Percentiles rank a stretch among this genome's conserved stretches.
These are phyloP conservation scores for Bryopsis sp. DNA, from an alignment of 139 green algal genomes.

Conservation along the genomic window DNA sequence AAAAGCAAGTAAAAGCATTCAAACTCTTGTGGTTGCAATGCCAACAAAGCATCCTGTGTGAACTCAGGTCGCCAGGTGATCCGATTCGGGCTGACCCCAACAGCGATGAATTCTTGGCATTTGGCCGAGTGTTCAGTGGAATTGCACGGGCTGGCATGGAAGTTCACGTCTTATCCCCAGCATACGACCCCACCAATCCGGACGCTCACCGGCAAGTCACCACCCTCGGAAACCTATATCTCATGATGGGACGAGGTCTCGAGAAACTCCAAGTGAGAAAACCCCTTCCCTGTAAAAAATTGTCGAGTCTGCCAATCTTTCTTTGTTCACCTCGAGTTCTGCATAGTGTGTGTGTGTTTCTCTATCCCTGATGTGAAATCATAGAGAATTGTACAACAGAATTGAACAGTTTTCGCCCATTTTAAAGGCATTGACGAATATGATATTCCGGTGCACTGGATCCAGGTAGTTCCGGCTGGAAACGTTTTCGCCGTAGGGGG, in stretches of 20 bases:
- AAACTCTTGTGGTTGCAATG: no score
- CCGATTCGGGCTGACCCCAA: slow-evolving; percentile 6
- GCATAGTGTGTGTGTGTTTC: no score
- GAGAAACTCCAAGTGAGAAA: slow-evolving; percentile 36
- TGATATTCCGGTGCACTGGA: no score
- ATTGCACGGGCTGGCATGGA: slow-evolving; percentile 42
- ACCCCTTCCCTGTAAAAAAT: neutral
- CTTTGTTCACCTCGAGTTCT: no score
- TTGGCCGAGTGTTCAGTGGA: slow-evolving; percentile 80
- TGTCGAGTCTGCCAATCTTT: no score
- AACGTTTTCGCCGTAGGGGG: slow-evolving; percentile 81
- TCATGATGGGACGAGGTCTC: slow-evolving; percentile 94
- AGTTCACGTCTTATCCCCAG: slow-evolving; percentile 67
- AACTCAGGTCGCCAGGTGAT: slow-evolving; percentile 18
- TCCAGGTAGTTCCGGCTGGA: slow-evolving; percentile 67
- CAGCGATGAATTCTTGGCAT: slow-evolving; percentile 76
- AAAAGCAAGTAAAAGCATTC: no score
- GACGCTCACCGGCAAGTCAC: slow-evolving; percentile 32
- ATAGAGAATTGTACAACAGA: no score
- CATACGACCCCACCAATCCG: slow-evolving; percentile 56
- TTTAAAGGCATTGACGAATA: no score
- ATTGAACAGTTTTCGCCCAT: no score
- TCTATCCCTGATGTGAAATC: no score
- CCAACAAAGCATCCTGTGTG: no score
- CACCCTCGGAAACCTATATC: slow-evolving; percentile 59